A percentile compares a stretch with the other conserved stretches of the same genome.
Evolutionary conservation across 2,329 filamentous ascomycete genomes (phyloP).

Genomic region (Fusarium goolgardi): DNA sequence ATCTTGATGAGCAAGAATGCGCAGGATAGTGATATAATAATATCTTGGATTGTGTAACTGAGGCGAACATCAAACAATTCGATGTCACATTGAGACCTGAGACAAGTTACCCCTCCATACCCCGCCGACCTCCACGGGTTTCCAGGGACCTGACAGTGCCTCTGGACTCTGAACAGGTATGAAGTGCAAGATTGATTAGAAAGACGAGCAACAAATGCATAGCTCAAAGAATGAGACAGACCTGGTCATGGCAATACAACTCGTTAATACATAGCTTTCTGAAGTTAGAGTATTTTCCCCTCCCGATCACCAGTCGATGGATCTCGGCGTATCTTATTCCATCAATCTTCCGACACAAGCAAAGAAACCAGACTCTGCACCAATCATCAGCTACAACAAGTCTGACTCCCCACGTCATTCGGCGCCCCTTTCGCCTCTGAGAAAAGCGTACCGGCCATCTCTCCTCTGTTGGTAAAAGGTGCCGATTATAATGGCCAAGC

Average conservation of each 20-base stretch:
- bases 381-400: slow-evolving; percentile 23
- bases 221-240: background rate
- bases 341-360: slow-evolving; percentile 13
- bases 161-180: background rate
- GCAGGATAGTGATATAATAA: slow-evolving; percentile 30
- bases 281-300: background rate
- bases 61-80: slow-evolving; percentile 11
- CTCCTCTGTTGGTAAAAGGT: slow-evolving; percentile 28
- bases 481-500: slow-evolving; percentile 12
- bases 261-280: background rate
- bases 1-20: slow-evolving; percentile 39
- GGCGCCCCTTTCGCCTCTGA: slow-evolving; percentile 16
- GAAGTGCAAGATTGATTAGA: background rate
- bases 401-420: slow-evolving; percentile 36
- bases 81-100: slow-evolving; percentile 33
- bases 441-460: slow-evolving; percentile 16
- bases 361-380: slow-evolving; percentile 16
- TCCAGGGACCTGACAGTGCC: slow-evolving; percentile 2
- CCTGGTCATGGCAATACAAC: background rate
- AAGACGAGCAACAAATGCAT: background rate
- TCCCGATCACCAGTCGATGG: slow-evolving; percentile 4
- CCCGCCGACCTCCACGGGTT: slow-evolving; percentile 18
- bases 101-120: slow-evolving; percentile 32
- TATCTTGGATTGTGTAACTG: slow-evolving; percentile 24
- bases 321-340: slow-evolving; percentile 28